Evolutionary conservation across 73 alveolate genomes (phyloP).

Genomic region (Loxodes magnus): DNA sequence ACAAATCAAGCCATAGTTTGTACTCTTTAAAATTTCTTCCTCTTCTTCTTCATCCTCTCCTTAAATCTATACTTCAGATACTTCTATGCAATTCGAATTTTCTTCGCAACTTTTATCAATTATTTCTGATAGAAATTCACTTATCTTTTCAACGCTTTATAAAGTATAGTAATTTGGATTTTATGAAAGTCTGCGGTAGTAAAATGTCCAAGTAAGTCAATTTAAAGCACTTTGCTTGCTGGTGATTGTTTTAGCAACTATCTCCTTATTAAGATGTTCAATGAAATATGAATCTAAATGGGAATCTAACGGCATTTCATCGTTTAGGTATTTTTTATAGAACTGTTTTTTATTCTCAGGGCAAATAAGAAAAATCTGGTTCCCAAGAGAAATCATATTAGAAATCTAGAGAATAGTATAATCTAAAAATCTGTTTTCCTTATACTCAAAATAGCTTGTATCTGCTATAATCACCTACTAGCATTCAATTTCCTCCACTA

Average conservation of each 20-base stretch:
- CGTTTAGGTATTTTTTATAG: slow-evolving; percentile 91
- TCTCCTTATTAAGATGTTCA: slow-evolving; percentile 93
- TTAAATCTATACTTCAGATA: too few relatives aligned
- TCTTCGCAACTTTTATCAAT: slow-evolving; percentile 82
- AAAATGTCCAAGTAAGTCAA: slow-evolving; percentile 99
- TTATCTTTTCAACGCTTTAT: slow-evolving; percentile 79
- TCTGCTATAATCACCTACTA: slow-evolving; percentile 17
- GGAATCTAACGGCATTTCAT: slow-evolving; percentile 98
- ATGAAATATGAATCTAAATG: slow-evolving; percentile 80
- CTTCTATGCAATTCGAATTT: slow-evolving; percentile 46
- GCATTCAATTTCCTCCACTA: slow-evolving; percentile 3
- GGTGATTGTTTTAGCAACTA: slow-evolving; percentile 86
- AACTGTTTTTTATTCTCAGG: slow-evolving; percentile 93
- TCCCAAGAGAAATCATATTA: slow-evolving; percentile 91
- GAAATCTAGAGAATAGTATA: slow-evolving; percentile 94
- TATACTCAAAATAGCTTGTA: slow-evolving; percentile 85
- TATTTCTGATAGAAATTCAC: slow-evolving; percentile 84
- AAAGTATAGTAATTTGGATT: slow-evolving; percentile 98
- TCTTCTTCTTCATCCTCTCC: too few relatives aligned
- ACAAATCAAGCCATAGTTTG: slow-evolving; percentile 70
- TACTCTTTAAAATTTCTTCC: slow-evolving; percentile 38
- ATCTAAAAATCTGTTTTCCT: slow-evolving; percentile 88
- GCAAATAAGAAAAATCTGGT: slow-evolving; percentile 56
- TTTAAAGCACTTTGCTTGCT: slow-evolving; percentile 92
- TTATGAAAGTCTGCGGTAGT: slow-evolving; percentile 93